Base-by-base conservation (phyloP, 2,329 filamentous ascomycete species). In the Hypomyces perniciosus region DNA sequence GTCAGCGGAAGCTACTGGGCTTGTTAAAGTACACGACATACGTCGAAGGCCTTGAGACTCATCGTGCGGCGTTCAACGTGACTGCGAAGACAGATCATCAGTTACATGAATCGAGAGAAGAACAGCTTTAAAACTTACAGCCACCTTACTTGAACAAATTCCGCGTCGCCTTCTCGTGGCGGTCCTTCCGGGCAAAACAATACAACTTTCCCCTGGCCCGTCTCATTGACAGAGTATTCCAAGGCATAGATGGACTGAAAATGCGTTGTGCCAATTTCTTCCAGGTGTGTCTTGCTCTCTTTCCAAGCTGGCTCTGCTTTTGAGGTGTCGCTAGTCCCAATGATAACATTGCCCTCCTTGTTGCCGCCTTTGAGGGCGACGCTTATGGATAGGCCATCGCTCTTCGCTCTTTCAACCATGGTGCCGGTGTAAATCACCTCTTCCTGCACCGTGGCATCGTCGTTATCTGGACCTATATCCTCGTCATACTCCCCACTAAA, bases 111-210 rank as follows among this genome's bases (percentile, higher is more conserved):
- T n/a, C n/a, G n/a, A n/a, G n/a, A n/a, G n/a, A n/a, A n/a, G n/a
- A n/a, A n/a, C n/a, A n/a, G n/a, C n/a, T n/a, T n/a, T n/a, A 31
- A n/a, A 5, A 29, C 47, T 12, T 31, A 49, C 47, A 49, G 47
- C 47, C 47, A 49, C 30, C 43, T 49, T 5, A 27, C 20, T 9
- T 44, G 27, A 8, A 13, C 12, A 9, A 28, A n/a, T 8, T 20
- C 20, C 12, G 28, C 8, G 12, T 49, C 47, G 7, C n/a, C 13
- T 8, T 44, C 26, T 5, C 12, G 43, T 4, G 28, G 34, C n/a
- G 47, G 41, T 3, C 47, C 47, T 9, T 49, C 28, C 31, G 40
- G 13, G 4, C 40, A 43, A 10, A 34, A 49, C 3, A 44, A 8
- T 4, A 27, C 20, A 29, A 42, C 27, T 3, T 49, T 42, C 6